These are phyloP conservation scores for Aurantiochytrium sp. DNA, from an alignment of 108 stramenopile species.

Conservation along the genomic window DNA sequence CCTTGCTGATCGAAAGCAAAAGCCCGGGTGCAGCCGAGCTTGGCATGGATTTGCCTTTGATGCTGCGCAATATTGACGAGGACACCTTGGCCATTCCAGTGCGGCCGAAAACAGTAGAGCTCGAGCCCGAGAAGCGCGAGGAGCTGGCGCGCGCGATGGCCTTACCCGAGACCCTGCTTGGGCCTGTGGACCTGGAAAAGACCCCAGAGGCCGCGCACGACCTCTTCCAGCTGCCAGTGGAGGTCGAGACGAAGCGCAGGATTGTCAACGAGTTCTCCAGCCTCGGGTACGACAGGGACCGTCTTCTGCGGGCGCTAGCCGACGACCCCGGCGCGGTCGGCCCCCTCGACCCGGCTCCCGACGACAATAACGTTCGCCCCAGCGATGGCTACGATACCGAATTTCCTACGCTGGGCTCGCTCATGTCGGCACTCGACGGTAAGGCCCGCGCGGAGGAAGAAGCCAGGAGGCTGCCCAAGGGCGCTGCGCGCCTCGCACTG, in stretches of 20 bases:
- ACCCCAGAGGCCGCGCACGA: not conserved
- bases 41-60: not conserved
- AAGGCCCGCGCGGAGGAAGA: not conserved
- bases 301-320: not conserved
- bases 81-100: too few relatives aligned
- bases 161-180: not conserved
- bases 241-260: not conserved
- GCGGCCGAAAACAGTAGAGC: too few relatives aligned
- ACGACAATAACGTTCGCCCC: not conserved
- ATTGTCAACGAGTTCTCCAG: not conserved
- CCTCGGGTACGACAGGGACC: not conserved
- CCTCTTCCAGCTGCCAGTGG: not conserved
- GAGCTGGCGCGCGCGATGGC: not conserved
- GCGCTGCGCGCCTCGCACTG: not conserved
- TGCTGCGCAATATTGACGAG: not conserved
- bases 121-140: not conserved
- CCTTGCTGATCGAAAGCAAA: too few relatives aligned
- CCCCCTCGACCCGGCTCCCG: not conserved
- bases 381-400: not conserved
- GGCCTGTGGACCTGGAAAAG: not conserved
- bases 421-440: not conserved
- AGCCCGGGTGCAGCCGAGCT: not conserved
- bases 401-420: not conserved
- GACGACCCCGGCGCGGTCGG: not conserved
- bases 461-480: not conserved